Evolutionary conservation across 1,284 basidiomycete species (phyloP), one percentile per base, ranked within the genome.

Genomic region (Thelephora terrestris): DNA sequence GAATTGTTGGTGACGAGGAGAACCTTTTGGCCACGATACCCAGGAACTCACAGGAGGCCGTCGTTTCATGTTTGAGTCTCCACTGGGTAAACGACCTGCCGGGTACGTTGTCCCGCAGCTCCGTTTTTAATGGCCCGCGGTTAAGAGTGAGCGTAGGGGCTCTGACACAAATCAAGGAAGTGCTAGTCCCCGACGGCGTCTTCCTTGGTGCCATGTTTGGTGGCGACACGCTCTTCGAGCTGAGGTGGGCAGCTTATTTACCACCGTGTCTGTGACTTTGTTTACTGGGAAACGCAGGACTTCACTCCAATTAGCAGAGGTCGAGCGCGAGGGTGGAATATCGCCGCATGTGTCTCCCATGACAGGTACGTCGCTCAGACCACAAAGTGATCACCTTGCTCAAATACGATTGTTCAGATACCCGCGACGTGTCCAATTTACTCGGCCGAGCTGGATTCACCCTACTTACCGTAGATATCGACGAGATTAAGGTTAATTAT

Each of bases 41-140:
- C 12, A 77, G 71, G 5, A 78, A 87, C 51, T 88, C 87, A 18
- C 84, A 95, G 61, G 95, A 99, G 62, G 91, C 91, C 36, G 80
- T 99, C 42, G 83, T 98, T 27, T 94, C 91, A 14, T 92, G 89
- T 58, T 75, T 96, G 2, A 87, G 85, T 50, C 71, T 99, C 47
- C 96, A 99, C 59, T 99, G 96, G 96, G 83, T 97, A 7, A 99
- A 99, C 58, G 96, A 99, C 67, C 76, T 99, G 12, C 95, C 94
- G 51, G 91, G 91, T 88, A 39, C 37, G 70, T 52, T n/a, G 9
- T 37, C 20, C 17, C 14, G 46, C 20, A 42, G 29, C 16, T 38
- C 34, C 43, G n/a, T 34, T 44, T 43, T 43, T 37, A 34, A 32
- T 21, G 16, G 43, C 25, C 2, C n/a, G 40, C 37, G 43, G 27